Base-by-base conservation (phyloP, 1,284 basidiomycete genomes). In the Fomitopsis betulina region DNA sequence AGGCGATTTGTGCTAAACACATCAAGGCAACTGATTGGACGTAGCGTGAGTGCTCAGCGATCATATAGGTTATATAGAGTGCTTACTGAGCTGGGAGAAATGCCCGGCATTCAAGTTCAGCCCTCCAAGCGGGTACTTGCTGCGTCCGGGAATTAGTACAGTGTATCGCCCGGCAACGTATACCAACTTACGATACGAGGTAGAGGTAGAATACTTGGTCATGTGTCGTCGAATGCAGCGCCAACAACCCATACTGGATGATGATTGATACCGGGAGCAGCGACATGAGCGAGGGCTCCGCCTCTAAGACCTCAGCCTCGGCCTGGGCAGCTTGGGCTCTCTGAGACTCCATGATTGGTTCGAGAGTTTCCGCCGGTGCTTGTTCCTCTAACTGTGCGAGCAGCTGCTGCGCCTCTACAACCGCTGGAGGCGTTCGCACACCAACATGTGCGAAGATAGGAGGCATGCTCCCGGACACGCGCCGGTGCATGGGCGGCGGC, bases 181-280 rank as follows among this genome's bases (percentile, higher is more conserved):
- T 23, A 38, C 40, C 15, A 40, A 80, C 87, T 77, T 62, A 92
- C 90, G 88, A 85, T 57, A 91, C 88, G 35, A 92, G 83, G 71
- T 93, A 93, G 2, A 87, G 87, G 72, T 91, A 82, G 73, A 93
- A 93, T 21, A 93, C 74, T 70, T 93, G 91, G 74, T 93, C 90
- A 66, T 93, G 91, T 3, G 89, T 91, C n/a, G 91, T 93, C 39
- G 82, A 82, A 68, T 93, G 90, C 57, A 93, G 71, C 15, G 90
- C 90, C 65, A 93, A 73, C 62, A 90, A 71, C 17, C 89, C 91
- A 70, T 93, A 93, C 71, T 93, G 90, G 19, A 89, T 68, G 60
- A 93, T 92, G 59, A 93, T 81, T 62, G 85, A 62, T 30, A 88
- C 62, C 6, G 90, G 90, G 37, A 93, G 73, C 68, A 86, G 85